Evolutionary conservation across 345 rosid species (phyloP).

Genomic region (Salix arbutifolia): DNA sequence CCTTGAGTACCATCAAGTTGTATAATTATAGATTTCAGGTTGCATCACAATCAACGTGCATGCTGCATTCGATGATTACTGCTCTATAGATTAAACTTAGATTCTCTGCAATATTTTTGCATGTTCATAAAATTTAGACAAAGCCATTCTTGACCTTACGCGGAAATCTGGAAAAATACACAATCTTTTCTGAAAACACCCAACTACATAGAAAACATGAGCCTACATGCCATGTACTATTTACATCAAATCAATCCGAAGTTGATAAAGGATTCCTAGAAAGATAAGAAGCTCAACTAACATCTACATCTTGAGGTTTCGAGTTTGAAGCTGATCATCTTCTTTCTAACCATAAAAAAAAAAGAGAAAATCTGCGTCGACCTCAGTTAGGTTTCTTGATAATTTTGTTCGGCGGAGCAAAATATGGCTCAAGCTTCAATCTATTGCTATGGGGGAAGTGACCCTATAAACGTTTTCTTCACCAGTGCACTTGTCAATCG

Average conservation of each 20-base stretch:
- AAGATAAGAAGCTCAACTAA: background rate
- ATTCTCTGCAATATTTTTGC: background rate
- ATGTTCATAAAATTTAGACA: background rate
- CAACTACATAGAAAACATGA: background rate
- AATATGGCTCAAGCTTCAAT: slow-evolving; percentile 2
- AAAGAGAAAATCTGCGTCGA: background rate
- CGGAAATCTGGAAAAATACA: background rate
- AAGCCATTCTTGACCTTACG: background rate
- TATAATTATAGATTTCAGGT: no score
- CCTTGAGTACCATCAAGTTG: no score
- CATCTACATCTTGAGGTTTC: background rate
- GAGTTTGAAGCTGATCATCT: no score
- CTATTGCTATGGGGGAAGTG: slow-evolving; percentile 12
- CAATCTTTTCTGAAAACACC: background rate
- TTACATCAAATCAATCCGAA: background rate
- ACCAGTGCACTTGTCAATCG: slow-evolving; percentile 41
- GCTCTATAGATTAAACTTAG: background rate
- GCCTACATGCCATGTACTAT: background rate
- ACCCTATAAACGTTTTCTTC: slow-evolving; percentile 56
- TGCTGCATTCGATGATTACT: background rate
- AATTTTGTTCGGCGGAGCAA: no score
- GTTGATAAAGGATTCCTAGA: no score
- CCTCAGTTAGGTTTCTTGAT: background rate
- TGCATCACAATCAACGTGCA: no score
- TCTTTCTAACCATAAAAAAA: background rate